Evolutionary conservation across 139 green algal species (phyloP), one percentile per base, ranked within the genome.

Genomic region (Desmodesmus armatus): DNA sequence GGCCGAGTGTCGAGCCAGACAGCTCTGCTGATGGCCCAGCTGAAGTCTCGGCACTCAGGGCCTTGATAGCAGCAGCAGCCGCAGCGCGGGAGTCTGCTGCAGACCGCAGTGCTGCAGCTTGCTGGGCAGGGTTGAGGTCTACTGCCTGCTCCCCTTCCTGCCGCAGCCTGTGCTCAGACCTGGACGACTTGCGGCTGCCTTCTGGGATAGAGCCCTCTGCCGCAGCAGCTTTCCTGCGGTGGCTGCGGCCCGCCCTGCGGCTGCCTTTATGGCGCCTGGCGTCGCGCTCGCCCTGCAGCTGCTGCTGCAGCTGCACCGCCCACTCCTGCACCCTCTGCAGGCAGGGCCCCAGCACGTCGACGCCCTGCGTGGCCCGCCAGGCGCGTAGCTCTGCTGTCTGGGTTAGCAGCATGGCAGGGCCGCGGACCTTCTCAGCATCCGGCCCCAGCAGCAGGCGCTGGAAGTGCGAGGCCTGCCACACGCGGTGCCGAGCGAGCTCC

Each of bases 401-500:
- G 21, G 67, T 70, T 29, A 87, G 47, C 55, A 83, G 72, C 55
- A 87, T 41, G 35, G 71, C 51, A 40, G 60, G 58, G 0, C 71
- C 82, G 23, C 69, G 39, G 13, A 82, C 82, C 23, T 77, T 60
- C 35, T 63, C 53, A 29, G 82, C 82, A 79, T 81, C 71, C 19
- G 71, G 82, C 1, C 82, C 82, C 29, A 87, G 72, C 58, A 87
- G 51, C 71, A 83, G 66, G 40, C 43, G 55, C 55, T 87, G 72
- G 60, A 87, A 87, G 21, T 77, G 43, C 3, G 53, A 73, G n/a
- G 39, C 27, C 25, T 78, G 47, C 39, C 67, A 77, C 3, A 73
- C 27, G 4, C 78, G 41, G 43, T 75, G 78, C 39, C 43, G 37
- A 1, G 73, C 49, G 2, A 80, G 11, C 13, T 69, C 31, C 27